phyloP scores from a whole-genome alignment of 2,329 filamentous ascomycete genomes.

The Beauveria australis region DNA sequence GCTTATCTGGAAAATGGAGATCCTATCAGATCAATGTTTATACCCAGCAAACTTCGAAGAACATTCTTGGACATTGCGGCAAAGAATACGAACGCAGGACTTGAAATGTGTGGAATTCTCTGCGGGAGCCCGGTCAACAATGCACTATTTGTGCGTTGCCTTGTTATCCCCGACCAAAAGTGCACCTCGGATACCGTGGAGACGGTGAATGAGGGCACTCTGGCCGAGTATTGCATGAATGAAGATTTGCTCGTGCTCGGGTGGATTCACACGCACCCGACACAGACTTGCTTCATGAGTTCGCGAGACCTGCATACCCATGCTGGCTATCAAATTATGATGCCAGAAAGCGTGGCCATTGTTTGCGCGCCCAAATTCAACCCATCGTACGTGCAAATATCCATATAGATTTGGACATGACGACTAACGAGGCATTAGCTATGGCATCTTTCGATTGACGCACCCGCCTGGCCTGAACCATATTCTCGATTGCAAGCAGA shows the following conservation, averaged over 20 bases:
- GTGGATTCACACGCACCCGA: conserved; percentile 98
- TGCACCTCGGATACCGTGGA: conserved; percentile 92
- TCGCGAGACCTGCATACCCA: conserved; percentile 90
- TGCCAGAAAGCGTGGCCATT: conserved; percentile 92
- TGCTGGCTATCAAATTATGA: conserved; percentile 89
- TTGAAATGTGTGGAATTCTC: conserved; percentile 93
- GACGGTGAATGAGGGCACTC: conserved; percentile 73
- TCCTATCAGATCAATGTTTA: conserved; percentile 78
- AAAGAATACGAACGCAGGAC: conserved; percentile 68
- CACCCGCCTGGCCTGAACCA: conserved; percentile 83
- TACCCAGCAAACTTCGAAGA: conserved; percentile 66
- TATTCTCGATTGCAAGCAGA: conserved; percentile 70
- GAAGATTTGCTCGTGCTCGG: conserved; percentile 80
- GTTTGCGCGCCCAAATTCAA: conserved; percentile 82
- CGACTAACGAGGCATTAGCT: conserved; percentile 39
- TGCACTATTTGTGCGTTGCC: conserved; percentile 79
- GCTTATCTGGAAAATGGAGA: conserved; percentile 86
- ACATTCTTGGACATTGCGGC: conserved; percentile 67
- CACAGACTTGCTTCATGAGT: conserved; percentile 96
- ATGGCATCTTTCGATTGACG: conserved; percentile 87
- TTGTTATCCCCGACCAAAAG: conserved; percentile 86
- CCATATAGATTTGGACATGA: background rate
- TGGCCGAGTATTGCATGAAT: conserved; percentile 83
- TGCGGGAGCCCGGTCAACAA: conserved; percentile 88
- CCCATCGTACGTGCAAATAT: conserved; percentile 53